Conservation (phyloP, 306 rosid genomes). For the Vigna angularis region DNA sequence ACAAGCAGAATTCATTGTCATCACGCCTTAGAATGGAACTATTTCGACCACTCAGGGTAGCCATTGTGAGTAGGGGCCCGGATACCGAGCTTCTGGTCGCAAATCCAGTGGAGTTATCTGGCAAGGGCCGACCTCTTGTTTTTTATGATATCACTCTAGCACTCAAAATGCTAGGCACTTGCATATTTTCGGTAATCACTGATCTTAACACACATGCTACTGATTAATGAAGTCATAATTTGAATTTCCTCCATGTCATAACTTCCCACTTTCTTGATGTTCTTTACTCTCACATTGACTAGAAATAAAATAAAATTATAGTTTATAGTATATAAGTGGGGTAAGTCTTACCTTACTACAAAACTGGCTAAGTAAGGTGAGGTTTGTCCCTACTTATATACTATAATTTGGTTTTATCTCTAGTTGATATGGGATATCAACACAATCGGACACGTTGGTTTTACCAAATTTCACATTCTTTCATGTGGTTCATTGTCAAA, state of each 20-base stretch:
- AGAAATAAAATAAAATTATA: no score
- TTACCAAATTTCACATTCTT: background rate
- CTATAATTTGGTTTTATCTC: no score
- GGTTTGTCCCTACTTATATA: no score
- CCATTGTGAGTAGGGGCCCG: constrained; percentile 82
- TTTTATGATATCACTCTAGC: constrained; percentile 88
- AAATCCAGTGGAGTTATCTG: constrained; percentile 89
- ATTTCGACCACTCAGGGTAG: constrained; percentile 84
- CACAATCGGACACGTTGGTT: background rate
- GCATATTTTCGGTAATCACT: constrained; percentile 83
- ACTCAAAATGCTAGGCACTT: constrained; percentile 69
- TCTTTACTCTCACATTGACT: background rate
- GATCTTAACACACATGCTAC: constrained; percentile 34
- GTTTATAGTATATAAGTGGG: no score
- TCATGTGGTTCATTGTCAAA: constrained; percentile 16
- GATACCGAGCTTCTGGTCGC: constrained; percentile 89
- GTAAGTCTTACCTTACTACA: no score
- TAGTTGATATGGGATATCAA: no score
- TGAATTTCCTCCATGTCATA: background rate
- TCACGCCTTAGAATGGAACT: constrained; percentile 77
- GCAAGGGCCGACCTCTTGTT: constrained; percentile 96
- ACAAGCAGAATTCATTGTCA: constrained; percentile 75
- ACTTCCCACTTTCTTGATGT: background rate
- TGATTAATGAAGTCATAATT: background rate
- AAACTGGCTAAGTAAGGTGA: no score